Evolutionary conservation across 495 filamentous ascomycete species (phyloP).

Genomic region (Delitschia confertaspora): DNA sequence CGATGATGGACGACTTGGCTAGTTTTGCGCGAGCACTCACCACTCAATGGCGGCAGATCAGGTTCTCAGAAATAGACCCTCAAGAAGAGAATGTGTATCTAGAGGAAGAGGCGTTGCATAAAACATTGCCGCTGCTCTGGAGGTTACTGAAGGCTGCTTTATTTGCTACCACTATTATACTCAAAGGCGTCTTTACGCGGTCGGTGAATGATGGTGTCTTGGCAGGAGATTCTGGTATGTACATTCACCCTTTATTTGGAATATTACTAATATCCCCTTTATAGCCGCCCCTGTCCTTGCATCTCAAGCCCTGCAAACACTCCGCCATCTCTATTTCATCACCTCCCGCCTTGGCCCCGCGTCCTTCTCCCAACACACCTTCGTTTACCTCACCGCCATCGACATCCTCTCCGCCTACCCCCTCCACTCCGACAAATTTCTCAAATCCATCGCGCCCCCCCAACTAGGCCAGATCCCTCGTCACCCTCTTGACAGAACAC

Average conservation of each 20-base stretch:
- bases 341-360: conserved; percentile 66
- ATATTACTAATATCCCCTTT: conserved; percentile 32
- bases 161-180: conserved; percentile 66
- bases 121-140: conserved; percentile 72
- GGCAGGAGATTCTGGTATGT: conserved; percentile 48
- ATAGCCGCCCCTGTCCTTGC: conserved; percentile 60
- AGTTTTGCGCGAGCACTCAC: conserved; percentile 62
- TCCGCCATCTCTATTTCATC: conserved; percentile 82
- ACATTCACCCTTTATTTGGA: background rate
- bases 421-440: conserved; percentile 56
- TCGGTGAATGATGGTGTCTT: conserved; percentile 49
- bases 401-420: conserved; percentile 76
- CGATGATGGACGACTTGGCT: conserved; percentile 60
- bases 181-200: conserved; percentile 64
- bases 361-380: conserved; percentile 70
- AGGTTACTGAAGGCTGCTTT: conserved; percentile 68
- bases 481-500: conserved; percentile 66
- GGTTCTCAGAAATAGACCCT: conserved; percentile 71
- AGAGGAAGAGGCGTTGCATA: conserved; percentile 56
- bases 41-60: conserved; percentile 76
- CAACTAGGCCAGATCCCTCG: conserved; percentile 56
- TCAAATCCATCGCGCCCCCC: conserved; percentile 52
- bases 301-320: conserved; percentile 64
- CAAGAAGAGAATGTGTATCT: conserved; percentile 65
- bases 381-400: conserved; percentile 79